Conservation (phyloP, 495 filamentous ascomycete genomes). For the Aspergillus carlsbadensis region DNA sequence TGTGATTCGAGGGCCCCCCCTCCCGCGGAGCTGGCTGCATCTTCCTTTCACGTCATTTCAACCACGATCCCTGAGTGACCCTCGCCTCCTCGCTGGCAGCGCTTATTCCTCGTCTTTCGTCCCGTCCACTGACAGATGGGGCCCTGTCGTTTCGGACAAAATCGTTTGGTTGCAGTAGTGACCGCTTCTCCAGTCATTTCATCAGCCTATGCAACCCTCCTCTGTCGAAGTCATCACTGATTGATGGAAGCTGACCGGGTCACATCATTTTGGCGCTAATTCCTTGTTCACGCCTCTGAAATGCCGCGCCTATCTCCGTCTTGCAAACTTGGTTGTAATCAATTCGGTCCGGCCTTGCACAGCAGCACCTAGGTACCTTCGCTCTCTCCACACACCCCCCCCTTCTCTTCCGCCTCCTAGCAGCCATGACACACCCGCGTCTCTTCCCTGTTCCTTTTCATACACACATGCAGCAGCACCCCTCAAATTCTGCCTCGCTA, state of each 20-base stretch:
- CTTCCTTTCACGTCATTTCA: conserved; percentile 9
- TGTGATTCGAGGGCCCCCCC: conserved; percentile 7
- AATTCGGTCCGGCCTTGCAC: conserved; percentile 29
- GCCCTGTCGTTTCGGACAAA: conserved; percentile 14
- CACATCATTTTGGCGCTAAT: conserved; percentile 37
- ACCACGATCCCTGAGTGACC: conserved; percentile 9
- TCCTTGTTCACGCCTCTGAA: conserved; percentile 23
- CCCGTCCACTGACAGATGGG: conserved; percentile 3
- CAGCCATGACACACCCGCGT: conserved; percentile 27
- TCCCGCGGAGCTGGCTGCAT: conserved; percentile 11
- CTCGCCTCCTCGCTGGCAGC: conserved; percentile 6
- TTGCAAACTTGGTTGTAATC: conserved; percentile 35
- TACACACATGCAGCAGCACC: conserved; percentile 26
- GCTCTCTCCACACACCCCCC: conserved; percentile 17
- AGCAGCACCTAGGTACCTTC: conserved; percentile 21
- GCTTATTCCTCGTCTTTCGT: not conserved
- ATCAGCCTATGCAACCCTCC: conserved; percentile 15
- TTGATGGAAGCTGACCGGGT: conserved; percentile 22
- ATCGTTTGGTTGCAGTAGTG: conserved; percentile 14
- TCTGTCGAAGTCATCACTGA: conserved; percentile 10
- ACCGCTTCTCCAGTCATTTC: conserved; percentile 17
- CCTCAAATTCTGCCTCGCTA: conserved; percentile 41
- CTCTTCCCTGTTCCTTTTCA: conserved; percentile 9
- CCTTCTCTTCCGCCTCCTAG: conserved; percentile 8
- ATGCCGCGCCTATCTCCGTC: conserved; percentile 25